A percentile compares a stretch with the other conserved stretches of the same genome.
Evolutionary conservation across 768 basidiomycete species (phyloP).

Genomic region (Termitomyces sp.): DNA sequence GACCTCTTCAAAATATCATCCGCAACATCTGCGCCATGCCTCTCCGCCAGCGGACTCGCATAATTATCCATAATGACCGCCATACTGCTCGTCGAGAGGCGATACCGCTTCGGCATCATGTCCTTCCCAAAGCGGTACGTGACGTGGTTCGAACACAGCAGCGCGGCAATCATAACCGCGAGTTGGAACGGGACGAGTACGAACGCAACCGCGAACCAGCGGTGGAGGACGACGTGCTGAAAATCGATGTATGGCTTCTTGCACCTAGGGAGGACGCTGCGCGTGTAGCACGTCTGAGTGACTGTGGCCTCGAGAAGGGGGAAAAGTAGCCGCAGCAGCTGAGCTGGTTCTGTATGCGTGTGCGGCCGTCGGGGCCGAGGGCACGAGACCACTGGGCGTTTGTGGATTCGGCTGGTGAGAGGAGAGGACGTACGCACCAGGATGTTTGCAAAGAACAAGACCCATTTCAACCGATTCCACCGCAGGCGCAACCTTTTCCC

Average conservation of each 20-base stretch:
- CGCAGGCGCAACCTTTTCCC: constrained; percentile 41
- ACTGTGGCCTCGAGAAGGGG: constrained; percentile 77
- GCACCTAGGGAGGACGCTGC: constrained; percentile 68
- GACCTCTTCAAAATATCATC: constrained; percentile 48
- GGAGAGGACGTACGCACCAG: constrained; percentile 29
- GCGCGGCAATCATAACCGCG: constrained; percentile 50
- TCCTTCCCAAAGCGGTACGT: constrained; percentile 87
- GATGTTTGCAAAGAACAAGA: constrained; percentile 60
- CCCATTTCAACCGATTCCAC: constrained; percentile 88
- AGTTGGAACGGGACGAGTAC: constrained; percentile 64
- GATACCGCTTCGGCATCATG: constrained; percentile 81
- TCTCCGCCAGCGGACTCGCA: constrained; percentile 64
- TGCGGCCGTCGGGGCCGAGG: constrained; percentile 52
- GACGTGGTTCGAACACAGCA: constrained; percentile 77
- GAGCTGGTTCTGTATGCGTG: constrained; percentile 69
- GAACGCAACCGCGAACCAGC: constrained; percentile 66
- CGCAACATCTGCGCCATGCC: constrained; percentile 58
- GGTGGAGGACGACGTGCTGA: constrained; percentile 44
- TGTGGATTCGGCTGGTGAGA: background rate
- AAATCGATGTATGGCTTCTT: constrained; percentile 57
- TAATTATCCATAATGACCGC: constrained; percentile 82
- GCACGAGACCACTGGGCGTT: constrained; percentile 62
- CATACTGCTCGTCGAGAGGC: constrained; percentile 65
- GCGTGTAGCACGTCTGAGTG: constrained; percentile 66
- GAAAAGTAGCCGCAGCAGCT: constrained; percentile 77